Conservation (phyloP, 805 yeast species). For the Isabelozyma gotoi region DNA sequence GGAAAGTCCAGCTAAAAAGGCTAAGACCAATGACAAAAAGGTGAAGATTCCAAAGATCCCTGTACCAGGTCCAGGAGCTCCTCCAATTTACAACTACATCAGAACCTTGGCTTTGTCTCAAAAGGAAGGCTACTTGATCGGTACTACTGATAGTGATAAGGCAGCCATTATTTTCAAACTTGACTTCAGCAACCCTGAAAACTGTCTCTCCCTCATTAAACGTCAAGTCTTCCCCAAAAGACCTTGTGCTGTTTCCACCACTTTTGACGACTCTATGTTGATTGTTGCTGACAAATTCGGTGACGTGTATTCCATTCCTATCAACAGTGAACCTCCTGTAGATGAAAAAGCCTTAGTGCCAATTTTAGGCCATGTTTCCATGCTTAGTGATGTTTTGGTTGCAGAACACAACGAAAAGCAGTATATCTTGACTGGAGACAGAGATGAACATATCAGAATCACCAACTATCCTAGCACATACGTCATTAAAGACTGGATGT, state of each 20-base stretch:
- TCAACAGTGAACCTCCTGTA: constrained; percentile 34
- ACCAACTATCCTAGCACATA: constrained; percentile 77
- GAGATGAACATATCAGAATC: constrained; percentile 94
- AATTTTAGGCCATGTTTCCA: constrained; percentile 91
- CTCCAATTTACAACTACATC: constrained; percentile 64
- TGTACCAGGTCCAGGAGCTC: constrained; percentile 67
- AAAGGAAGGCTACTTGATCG: constrained; percentile 54
- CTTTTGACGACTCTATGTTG: constrained; percentile 49
- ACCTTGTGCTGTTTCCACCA: constrained; percentile 77
- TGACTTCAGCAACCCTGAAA: constrained; percentile 26
- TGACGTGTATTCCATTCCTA: constrained; percentile 72
- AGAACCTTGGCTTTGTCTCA: constrained; percentile 58
- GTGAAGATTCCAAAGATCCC: constrained; percentile 52
- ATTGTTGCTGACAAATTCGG: constrained; percentile 94
- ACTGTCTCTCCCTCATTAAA: constrained; percentile 52
- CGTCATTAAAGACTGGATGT: constrained; percentile 77
- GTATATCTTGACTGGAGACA: constrained; percentile 75
- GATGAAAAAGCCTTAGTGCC: constrained; percentile 55
- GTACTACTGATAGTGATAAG: constrained; percentile 82
- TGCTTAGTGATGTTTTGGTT: constrained; percentile 77
- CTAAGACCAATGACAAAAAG: constrained; percentile 26
- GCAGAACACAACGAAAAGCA: constrained; percentile 39
- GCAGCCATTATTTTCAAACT: constrained; percentile 63
- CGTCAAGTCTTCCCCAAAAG: constrained; percentile 86
- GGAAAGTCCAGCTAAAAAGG: constrained; percentile 18